Evolutionary conservation across 2,329 filamentous ascomycete species (phyloP), one percentile per base, ranked within the genome.

Genomic region (Sarocladiaceae sp.): DNA sequence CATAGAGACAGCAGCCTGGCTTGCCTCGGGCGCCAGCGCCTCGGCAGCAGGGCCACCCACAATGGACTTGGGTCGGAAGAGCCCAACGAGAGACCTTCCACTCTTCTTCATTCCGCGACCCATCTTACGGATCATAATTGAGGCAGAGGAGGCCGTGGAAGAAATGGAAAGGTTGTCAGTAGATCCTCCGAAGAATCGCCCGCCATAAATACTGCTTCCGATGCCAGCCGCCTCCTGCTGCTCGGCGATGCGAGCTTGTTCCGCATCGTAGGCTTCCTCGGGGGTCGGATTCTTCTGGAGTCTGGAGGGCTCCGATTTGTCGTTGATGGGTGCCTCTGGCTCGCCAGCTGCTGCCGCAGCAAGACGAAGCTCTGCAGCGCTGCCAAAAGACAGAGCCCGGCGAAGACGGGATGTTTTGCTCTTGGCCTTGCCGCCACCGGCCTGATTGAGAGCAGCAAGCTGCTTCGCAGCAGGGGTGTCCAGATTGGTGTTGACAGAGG

Each of bases 51-150:
- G 83, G 18, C 87, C 83, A 28, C 90, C 92, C 60, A 93, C 81
- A 15, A 96, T 78, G 1, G 93, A 97, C 69, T 97, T 99, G 0
- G 94, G 93, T 56, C 94, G 81, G 74, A 99, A 99, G 7, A 99
- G 77, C 23, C 94, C 94, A 59, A 95, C 95, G 51, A 99, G 82
- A 22, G 92, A 97, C 46, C 92, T 82, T 17, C 87, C 88, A 50
- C 90, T 87, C 71, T 94, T 95, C 79, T 96, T 97, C 84, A 97
- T 88, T n/a, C 93, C 92, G 58, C 91, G 90, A 52, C 94, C 94
- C 94, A 99, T 99, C 75, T 99, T 99, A 51, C 94, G 85, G 59
- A 99, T 88, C 90, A 95, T 95, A 61, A 95, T 84, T 26, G 90
- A 95, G 29, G 90, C 90, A 18, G 90, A 95, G 6, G 90, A 95